Base-by-base conservation (phyloP, 2,329 filamentous ascomycete genomes). In the Fusarium sp. region DNA sequence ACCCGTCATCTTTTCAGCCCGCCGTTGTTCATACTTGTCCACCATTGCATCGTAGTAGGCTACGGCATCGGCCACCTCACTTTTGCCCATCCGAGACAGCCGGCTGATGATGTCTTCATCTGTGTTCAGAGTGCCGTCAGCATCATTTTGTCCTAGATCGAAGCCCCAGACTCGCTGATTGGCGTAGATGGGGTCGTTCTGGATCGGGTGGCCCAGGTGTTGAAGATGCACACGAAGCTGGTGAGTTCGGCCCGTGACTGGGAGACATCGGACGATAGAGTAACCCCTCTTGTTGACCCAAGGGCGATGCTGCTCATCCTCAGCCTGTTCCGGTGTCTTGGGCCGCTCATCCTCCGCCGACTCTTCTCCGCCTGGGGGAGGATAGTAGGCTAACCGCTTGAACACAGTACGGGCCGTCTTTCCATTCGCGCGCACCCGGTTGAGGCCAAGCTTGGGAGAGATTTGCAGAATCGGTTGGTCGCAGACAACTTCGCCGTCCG, bases 181-280 rank as follows among this genome's bases (percentile, higher is more conserved):
- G 75, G 94, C 94, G 80, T 99, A 99, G 74, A 99, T 98, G 8
- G 96, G 96, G 77, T 99, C 96, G 79, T 99, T 99, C 70, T 94
- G 91, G 73, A 99, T 98, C 2, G 96, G 96, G 77, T 98, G 93
- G 1, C 96, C 96, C 4, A 99, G 85, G 79, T 94, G 97, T 78
- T 99, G 96, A 15, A 99, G 86, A 76, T 99, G 96, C 16, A 99
- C 96, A 36, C 96, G 90, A 51, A 99, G 88, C 79, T 99, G 96
- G 77, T 99, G 96, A 12, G 96, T 99, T 53, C 96, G 89, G 1
- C 96, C 96, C 0, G 96, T 99, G 30, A 98, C 89, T 0, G 96
- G 96, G 61, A 97, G 88, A 78, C 96, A 98, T 73, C 96, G 92
- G 15, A 99, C 95, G 70, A 99, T 94, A 30, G 94, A 97, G 81